Conservation (phyloP, 768 basidiomycete species). For the Mycena latifolia region DNA sequence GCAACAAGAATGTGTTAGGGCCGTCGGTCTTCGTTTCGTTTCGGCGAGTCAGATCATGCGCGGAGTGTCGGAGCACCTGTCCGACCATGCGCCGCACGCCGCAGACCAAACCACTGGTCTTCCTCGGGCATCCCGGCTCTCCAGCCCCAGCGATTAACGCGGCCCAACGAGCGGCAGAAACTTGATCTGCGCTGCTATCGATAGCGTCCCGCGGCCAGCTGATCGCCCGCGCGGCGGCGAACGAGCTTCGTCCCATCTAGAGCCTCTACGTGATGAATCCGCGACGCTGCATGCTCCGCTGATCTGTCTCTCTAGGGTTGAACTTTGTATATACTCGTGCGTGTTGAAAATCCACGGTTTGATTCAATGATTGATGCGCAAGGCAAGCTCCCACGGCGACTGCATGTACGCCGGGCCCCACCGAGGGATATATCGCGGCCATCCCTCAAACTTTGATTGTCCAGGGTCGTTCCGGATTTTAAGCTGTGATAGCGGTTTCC, state of each 20-base stretch:
- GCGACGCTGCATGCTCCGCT: slow-evolving; percentile 21
- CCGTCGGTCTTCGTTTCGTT: slow-evolving; percentile 13
- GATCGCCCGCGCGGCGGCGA: not conserved
- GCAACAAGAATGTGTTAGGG: too few species aligned
- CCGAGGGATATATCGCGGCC: not conserved
- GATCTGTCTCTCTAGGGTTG: not conserved
- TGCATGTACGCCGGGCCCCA: slow-evolving; percentile 5
- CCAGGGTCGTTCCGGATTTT: slow-evolving; percentile 21
- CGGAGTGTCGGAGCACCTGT: not conserved
- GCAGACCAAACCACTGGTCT: not conserved
- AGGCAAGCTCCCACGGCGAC: not conserved
- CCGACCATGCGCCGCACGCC: slow-evolving; percentile 6
- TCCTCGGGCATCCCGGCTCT: slow-evolving; percentile 12
- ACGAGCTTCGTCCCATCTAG: not conserved
- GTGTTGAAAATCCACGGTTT: not conserved
- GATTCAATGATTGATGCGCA: not conserved
- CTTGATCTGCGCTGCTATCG: slow-evolving; percentile 20
- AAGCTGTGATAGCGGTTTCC: slow-evolving; percentile 4
- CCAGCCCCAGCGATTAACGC: slow-evolving; percentile 15
- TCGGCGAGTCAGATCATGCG: slow-evolving; percentile 1
- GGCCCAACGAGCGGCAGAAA: slow-evolving; percentile 1
- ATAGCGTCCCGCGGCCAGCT: slow-evolving; percentile 23
- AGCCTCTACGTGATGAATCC: not conserved
- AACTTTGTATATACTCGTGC: slow-evolving; percentile 6
- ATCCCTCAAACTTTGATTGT: slow-evolving; percentile 7